Evolutionary conservation across 768 basidiomycete species (phyloP).

Genomic region (Clavaria fumosa): DNA sequence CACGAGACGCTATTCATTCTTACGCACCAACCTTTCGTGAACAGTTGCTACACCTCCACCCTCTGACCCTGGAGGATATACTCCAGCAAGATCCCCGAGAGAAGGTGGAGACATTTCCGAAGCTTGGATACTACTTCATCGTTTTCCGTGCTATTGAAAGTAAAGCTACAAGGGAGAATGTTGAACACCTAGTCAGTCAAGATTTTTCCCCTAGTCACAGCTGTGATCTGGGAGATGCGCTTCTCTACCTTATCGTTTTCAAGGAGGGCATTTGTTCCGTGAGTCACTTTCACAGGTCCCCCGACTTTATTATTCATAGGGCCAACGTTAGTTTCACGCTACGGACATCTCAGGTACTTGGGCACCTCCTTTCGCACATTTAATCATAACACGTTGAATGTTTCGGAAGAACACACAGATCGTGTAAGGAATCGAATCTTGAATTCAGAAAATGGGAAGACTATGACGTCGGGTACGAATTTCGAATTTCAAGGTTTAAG

Average conservation of each 20-base stretch:
- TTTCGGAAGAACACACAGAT: constrained; percentile 49
- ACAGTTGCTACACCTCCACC: constrained; percentile 77
- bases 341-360: constrained; percentile 56
- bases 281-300: background rate
- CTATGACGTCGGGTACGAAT: constrained; percentile 55
- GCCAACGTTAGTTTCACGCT: constrained; percentile 64
- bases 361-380: background rate
- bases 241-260: constrained; percentile 83
- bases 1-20: no score
- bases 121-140: constrained; percentile 84
- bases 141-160: constrained; percentile 74
- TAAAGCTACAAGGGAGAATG: constrained; percentile 25
- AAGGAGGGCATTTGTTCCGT: constrained; percentile 74
- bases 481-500: no score
- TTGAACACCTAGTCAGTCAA: constrained; percentile 19
- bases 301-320: background rate
- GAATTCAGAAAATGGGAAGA: constrained; percentile 41
- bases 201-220: constrained; percentile 11
- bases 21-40: background rate
- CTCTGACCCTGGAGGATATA: constrained; percentile 86
- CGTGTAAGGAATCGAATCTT: constrained; percentile 59
- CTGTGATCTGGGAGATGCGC: constrained; percentile 48
- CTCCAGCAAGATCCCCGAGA: constrained; percentile 83
- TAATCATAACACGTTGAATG: constrained; percentile 5
- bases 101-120: constrained; percentile 77